Conservation (phyloP, 1,284 basidiomycete species). For the Veloporphyrellus conicus region DNA sequence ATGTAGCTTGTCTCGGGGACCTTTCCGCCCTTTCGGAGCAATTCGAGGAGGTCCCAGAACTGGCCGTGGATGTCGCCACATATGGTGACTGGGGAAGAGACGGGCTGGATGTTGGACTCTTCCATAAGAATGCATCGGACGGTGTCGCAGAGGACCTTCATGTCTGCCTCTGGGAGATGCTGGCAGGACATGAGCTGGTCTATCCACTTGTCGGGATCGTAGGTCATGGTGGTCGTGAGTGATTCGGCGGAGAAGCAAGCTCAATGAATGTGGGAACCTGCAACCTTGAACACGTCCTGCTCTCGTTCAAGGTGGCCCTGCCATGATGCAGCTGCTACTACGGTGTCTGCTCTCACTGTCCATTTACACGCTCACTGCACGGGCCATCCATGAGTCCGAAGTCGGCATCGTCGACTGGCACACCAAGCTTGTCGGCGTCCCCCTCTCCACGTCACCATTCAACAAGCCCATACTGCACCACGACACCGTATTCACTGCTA, state of each 20-base stretch:
- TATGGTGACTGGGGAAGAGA: constrained; percentile 86
- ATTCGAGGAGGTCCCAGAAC: constrained; percentile 92
- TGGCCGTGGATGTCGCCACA: constrained; percentile 95
- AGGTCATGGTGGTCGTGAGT: constrained; percentile 24
- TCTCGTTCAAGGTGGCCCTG: neutral
- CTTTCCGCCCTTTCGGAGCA: constrained; percentile 85
- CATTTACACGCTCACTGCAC: constrained; percentile 10
- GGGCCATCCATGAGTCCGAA: constrained; percentile 64
- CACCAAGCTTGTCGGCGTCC: constrained; percentile 68
- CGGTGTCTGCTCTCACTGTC: constrained; percentile 17
- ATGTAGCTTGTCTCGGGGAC: constrained; percentile 91
- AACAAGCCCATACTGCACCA: constrained; percentile 58
- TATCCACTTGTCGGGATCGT: constrained; percentile 71
- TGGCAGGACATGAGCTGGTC: constrained; percentile 78
- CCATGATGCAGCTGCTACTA: constrained; percentile 7
- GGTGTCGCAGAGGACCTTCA: constrained; percentile 85
- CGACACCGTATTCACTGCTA: constrained; percentile 63
- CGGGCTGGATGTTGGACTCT: constrained; percentile 93
- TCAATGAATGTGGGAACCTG: constrained; percentile 22
- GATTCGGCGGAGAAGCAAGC: neutral
- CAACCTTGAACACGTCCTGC: neutral
- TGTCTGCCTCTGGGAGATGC: constrained; percentile 85
- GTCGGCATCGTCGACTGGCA: constrained; percentile 88
- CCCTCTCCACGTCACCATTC: constrained; percentile 44
- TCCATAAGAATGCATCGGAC: constrained; percentile 86